Conservation (phyloP, 1,139 yeast species). For the Yamadazyma oceani region DNA sequence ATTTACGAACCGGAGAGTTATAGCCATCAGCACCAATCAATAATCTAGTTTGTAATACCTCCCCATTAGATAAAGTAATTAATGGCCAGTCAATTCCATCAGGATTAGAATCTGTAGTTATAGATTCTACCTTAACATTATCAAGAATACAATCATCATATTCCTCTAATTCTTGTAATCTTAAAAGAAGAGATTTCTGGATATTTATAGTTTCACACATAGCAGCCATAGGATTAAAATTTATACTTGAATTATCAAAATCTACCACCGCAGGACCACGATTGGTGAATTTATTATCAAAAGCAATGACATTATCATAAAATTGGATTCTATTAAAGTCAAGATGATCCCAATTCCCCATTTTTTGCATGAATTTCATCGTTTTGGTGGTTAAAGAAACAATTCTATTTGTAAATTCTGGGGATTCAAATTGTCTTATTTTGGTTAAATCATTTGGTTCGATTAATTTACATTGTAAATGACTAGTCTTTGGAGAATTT, state of each 20-base stretch:
- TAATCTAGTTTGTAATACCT: conserved; percentile 62
- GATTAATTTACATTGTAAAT: conserved; percentile 64
- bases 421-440: conserved; percentile 49
- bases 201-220: conserved; percentile 89
- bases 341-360: conserved; percentile 75
- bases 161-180: conserved; percentile 51
- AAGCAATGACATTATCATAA: conserved; percentile 80
- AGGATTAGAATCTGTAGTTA: conserved; percentile 9
- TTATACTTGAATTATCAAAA: conserved; percentile 60
- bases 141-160: conserved; percentile 13
- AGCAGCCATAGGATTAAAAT: conserved; percentile 52
- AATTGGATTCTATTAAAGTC: conserved; percentile 69
- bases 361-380: conserved; percentile 56
- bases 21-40: conserved; percentile 95
- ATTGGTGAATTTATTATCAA: conserved; percentile 64
- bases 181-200: conserved; percentile 64
- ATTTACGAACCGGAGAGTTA: conserved; percentile 87
- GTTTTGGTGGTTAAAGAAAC: conserved; percentile 85
- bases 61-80: conserved; percentile 68
- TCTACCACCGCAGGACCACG: conserved; percentile 57
- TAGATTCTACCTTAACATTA: conserved; percentile 34
- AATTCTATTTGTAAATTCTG: conserved; percentile 71
- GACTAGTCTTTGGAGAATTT: conserved; percentile 59
- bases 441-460: conserved; percentile 66
- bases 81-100: conserved; percentile 67